Base-by-base conservation (phyloP, 176 grass and related monocot genomes). In the Zoysia pacifica region DNA sequence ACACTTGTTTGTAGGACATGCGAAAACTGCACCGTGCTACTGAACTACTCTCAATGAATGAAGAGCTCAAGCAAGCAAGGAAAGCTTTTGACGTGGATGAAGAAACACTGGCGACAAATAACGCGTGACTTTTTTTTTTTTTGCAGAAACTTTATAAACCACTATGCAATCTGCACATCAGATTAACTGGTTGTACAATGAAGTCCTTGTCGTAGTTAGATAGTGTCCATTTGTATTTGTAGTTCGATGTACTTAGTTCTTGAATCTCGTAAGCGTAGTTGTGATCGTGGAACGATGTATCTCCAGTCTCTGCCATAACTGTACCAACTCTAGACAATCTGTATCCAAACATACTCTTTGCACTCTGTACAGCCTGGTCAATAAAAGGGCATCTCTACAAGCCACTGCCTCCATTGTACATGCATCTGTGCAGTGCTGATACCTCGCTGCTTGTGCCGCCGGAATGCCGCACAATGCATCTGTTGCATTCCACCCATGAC, bases 1-100 rank as follows among this genome's bases (percentile, higher is more conserved):
- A 3, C 39, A 39, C 11, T 48, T 28, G 1, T 53, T 46, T 87
- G 14, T 61, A 99, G 96, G 96, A 99, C 84, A 51, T 70, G 13
- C 88, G 86, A 13, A 99, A 94, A 67, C 65, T 93, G 71, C 92
- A 87, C 78, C 93, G 96, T 10, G 93, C 86, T 67, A 93, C 90
- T 37, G 90, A 95, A 75, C 75, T 99, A 69, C 84, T 95, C 15
- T 94, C 96, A 37, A 93, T 99, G 96, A 94, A 99, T 64, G 96
- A 99, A 89, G 96, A 99, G 48, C 92, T 98, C 68, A 93, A 98
- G 81, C 88, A 94, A 80, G 96, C 96, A 76, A 88, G 96, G 79
- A 98, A 95, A 89, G 92, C 92, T 81, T 95, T 98, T 77, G 96
- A 98, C 65, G 96, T 94, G 44, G 92, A 90, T 62, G 96, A 99